Conservation (phyloP, 1,284 basidiomycete species). For the Athelia psychrophila region DNA sequence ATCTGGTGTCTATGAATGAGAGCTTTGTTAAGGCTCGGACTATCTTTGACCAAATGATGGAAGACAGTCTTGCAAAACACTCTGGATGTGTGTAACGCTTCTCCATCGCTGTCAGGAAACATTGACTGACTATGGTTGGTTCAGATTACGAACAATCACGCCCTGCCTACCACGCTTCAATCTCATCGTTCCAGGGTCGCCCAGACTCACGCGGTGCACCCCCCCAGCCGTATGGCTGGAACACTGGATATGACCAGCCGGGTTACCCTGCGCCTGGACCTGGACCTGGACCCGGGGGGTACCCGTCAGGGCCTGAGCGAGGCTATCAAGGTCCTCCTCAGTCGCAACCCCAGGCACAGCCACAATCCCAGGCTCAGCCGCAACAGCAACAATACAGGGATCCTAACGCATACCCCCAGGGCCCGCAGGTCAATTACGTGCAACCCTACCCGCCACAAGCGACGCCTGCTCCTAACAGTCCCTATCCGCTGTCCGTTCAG, state of each 20-base stretch:
- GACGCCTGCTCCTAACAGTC: slow-evolving; percentile 6
- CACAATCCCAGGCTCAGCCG: too few species aligned
- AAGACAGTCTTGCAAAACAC: slow-evolving; percentile 79
- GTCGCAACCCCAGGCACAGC: slow-evolving; percentile 8
- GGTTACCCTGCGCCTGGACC: slow-evolving; percentile 35
- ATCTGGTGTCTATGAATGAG: slow-evolving; percentile 88
- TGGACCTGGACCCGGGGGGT: slow-evolving; percentile 25
- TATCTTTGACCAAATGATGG: slow-evolving; percentile 90
- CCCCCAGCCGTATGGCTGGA: slow-evolving; percentile 39
- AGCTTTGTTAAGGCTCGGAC: slow-evolving; percentile 80
- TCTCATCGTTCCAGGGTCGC: slow-evolving; percentile 7
- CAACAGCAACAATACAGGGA: slow-evolving; percentile 29
- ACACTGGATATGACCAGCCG: slow-evolving; percentile 44
- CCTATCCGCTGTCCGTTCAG: too few species aligned
- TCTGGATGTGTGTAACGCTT: slow-evolving; percentile 43
- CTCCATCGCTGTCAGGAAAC: slow-evolving; percentile 9
- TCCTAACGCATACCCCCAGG: slow-evolving; percentile 34
- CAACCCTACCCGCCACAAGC: slow-evolving; percentile 21
- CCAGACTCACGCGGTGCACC: slow-evolving; percentile 15
- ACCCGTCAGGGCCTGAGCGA: slow-evolving; percentile 24
- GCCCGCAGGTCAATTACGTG: slow-evolving; percentile 21
- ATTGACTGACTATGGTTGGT: background rate
- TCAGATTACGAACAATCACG: slow-evolving; percentile 23
- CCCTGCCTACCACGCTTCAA: slow-evolving; percentile 13
- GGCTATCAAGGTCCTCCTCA: slow-evolving; percentile 16